Conservation (phyloP, 1,284 basidiomycete species). For the Ustilago vetiveriae region DNA sequence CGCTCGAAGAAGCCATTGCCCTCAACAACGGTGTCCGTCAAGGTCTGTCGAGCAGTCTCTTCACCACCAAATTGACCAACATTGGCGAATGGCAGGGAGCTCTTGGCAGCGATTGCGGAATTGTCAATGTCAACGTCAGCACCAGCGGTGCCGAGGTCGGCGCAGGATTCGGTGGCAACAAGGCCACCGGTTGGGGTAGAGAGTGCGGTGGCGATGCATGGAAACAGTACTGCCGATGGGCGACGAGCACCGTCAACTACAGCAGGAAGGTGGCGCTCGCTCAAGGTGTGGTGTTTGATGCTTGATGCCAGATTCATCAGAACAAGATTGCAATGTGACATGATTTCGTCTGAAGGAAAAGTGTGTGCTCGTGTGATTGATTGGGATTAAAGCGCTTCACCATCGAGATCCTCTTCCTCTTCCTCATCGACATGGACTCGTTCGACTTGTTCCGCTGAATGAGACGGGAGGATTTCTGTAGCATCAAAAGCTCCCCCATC, state of each 20-base stretch:
- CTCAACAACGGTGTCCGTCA: conserved; percentile 94
- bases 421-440: neutral
- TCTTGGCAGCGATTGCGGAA: conserved; percentile 53
- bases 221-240: conserved; percentile 77
- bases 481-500: too few relatives aligned
- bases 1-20: conserved; percentile 86
- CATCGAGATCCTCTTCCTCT: conserved; percentile 27
- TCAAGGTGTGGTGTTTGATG: conserved; percentile 84
- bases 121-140: conserved; percentile 72
- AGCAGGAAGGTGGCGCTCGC: conserved; percentile 86
- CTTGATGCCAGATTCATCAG: conserved; percentile 4
- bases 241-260: conserved; percentile 91
- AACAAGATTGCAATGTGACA: neutral
- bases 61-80: conserved; percentile 72
- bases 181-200: conserved; percentile 84
- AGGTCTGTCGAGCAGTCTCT: conserved; percentile 86
- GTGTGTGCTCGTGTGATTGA: neutral
- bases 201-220: conserved; percentile 96
- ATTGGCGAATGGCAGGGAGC: conserved; percentile 53
- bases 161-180: conserved; percentile 91
- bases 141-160: conserved; percentile 94
- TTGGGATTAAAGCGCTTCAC: conserved; percentile 6
- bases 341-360: too few relatives aligned
- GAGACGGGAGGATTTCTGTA: too few relatives aligned
- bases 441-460: too few relatives aligned